phyloP scores from a whole-genome alignment of 768 basidiomycete genomes.

The Lentinula sp. region DNA sequence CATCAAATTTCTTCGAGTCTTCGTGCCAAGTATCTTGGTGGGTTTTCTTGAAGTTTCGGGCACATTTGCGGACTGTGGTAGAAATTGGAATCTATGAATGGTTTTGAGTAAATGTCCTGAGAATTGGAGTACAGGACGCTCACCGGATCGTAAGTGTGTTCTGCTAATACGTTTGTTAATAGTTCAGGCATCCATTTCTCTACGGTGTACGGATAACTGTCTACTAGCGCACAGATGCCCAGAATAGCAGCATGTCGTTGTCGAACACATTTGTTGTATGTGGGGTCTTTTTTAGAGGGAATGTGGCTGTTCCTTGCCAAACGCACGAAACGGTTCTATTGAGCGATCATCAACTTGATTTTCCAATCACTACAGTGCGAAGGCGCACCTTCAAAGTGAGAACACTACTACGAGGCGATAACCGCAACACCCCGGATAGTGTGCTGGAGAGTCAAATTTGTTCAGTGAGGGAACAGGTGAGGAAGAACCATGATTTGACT shows the following conservation, averaged over 20 bases:
- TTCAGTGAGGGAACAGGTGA: background rate
- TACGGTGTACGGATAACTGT: slow-evolving; percentile 93
- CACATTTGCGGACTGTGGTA: slow-evolving; percentile 76
- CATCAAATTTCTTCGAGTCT: slow-evolving; percentile 79
- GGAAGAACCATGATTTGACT: slow-evolving; percentile 14
- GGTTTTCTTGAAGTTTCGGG: slow-evolving; percentile 74
- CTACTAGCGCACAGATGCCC: slow-evolving; percentile 89
- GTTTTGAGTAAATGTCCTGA: background rate
- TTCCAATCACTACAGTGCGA: background rate
- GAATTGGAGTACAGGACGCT: slow-evolving; percentile 12
- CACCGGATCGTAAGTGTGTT: slow-evolving; percentile 84
- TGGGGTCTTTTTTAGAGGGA: slow-evolving; percentile 54
- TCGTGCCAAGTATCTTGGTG: slow-evolving; percentile 90
- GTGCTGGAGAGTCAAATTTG: slow-evolving; percentile 36
- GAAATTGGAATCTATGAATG: slow-evolving; percentile 66
- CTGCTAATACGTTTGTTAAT: slow-evolving; percentile 69
- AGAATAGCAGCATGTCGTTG: slow-evolving; percentile 87
- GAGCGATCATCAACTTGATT: background rate
- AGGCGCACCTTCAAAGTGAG: slow-evolving; percentile 57
- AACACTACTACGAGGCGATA: slow-evolving; percentile 75
- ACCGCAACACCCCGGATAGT: slow-evolving; percentile 74
- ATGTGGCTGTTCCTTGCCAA: slow-evolving; percentile 63
- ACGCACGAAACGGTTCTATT: slow-evolving; percentile 73
- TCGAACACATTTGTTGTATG: slow-evolving; percentile 67
- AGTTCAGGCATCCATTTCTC: slow-evolving; percentile 92